phyloP scores from a whole-genome alignment of 2,329 filamentous ascomycete species.

The Hymenoscyphus fraxineus region DNA sequence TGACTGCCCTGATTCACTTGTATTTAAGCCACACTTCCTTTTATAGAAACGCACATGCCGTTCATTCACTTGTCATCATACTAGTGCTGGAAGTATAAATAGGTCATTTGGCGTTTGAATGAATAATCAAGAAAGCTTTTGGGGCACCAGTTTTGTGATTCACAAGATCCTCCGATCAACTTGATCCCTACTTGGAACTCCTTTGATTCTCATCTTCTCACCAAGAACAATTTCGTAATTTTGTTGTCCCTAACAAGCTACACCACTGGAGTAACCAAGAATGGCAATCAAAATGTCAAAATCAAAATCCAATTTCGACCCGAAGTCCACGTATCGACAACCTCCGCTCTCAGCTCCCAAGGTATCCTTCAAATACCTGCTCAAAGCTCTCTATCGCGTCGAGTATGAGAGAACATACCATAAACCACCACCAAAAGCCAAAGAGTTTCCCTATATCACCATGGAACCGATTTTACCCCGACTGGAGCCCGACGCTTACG shows the following conservation, averaged over 20 bases:
- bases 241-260: neutral
- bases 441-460: neutral
- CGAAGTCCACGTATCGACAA: neutral
- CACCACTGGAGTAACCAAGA: neutral
- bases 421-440: neutral
- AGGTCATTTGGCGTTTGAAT: too few relatives aligned
- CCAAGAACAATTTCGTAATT: neutral
- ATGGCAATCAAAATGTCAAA: neutral
- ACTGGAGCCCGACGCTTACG: neutral
- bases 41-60: too few relatives aligned
- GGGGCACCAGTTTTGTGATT: too few relatives aligned
- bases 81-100: too few relatives aligned
- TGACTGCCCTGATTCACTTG: too few relatives aligned
- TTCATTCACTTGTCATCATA: too few relatives aligned
- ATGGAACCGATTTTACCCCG: neutral
- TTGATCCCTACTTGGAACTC: too few relatives aligned
- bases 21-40: too few relatives aligned
- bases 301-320: neutral
- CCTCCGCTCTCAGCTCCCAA: neutral
- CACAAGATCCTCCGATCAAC: too few relatives aligned
- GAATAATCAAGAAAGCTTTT: too few relatives aligned
- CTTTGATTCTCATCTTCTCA: neutral
- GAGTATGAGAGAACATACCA: neutral
- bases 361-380: neutral
- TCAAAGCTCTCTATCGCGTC: neutral